Base-by-base conservation (phyloP, 73 alveolate species). In the Stentor coeruleus region DNA sequence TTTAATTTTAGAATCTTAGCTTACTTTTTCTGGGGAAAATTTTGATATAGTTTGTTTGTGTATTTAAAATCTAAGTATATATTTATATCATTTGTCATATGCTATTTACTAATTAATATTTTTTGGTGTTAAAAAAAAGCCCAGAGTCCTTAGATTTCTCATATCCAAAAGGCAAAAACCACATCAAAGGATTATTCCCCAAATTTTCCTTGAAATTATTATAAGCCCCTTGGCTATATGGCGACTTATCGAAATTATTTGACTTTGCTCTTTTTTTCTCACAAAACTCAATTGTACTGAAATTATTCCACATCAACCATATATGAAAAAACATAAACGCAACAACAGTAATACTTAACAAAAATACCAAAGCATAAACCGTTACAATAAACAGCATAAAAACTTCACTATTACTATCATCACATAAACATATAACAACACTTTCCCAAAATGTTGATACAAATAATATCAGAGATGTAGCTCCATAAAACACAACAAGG, bases 211-310 rank as follows among this genome's bases (percentile, higher is more conserved):
- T 81, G 1, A 81, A 39, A 55, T 81, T 81, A n/a, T 81, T 59
- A 15, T 30, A 28, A 30, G 30, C 49, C 66, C 87, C 87, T 59
- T 6, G 3, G 59, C 37, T 33, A 31, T 41, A 81, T 30, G 87
- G 87, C 20, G 87, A 81, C 20, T 41, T 15, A n/a, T 59, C 14
- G 36, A 6, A 81, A 3, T 59, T 33, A 35, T 60, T 39, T 2
- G 20, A 33, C 28, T 60, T 59, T 58, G 38, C 77, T 35, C 33
- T 66, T 58, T 42, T 82, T 83, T 90, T 90, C 42, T 90, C 96
- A 59, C 96, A 90, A 82, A 28, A 90, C 58, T 90, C 96, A 26
- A 90, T 85, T 1, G 96, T 90, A 0, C 93, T 90, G 60, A 49
- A 87, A 76, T 77, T 60, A 0, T 76, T 58, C 55, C 20, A 15